phyloP scores from a whole-genome alignment of 441 rosid genomes.

The Jatropha multifida region DNA sequence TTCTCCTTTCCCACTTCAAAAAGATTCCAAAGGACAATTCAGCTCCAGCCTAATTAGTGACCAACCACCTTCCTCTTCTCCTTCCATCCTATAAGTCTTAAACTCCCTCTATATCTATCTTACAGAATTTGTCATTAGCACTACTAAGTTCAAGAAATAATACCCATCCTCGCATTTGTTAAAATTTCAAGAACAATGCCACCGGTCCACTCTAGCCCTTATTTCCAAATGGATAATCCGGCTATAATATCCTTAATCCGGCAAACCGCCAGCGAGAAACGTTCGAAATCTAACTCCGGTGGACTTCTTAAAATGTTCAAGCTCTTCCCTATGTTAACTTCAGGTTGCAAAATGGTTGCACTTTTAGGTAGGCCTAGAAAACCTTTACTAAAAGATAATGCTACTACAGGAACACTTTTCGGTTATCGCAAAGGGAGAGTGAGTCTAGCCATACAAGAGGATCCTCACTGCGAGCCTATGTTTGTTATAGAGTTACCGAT shows the following conservation, averaged over 20 bases:
- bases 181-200: slow-evolving; percentile 36
- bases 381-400: slow-evolving; percentile 70
- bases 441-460: slow-evolving; percentile 81
- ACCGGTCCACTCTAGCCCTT: slow-evolving; percentile 70
- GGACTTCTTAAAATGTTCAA: slow-evolving; percentile 85
- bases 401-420: slow-evolving; percentile 77
- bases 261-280: slow-evolving; percentile 47
- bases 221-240: slow-evolving; percentile 68
- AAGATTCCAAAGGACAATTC: slow-evolving; percentile 46
- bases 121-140: neutral
- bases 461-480: slow-evolving; percentile 72
- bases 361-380: slow-evolving; percentile 67
- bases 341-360: slow-evolving; percentile 95
- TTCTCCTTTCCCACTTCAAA: slow-evolving; percentile 32
- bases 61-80: slow-evolving; percentile 41
- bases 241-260: slow-evolving; percentile 65
- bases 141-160: neutral
- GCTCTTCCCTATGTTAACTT: slow-evolving; percentile 88
- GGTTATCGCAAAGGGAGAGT: slow-evolving; percentile 84
- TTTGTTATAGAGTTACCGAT: slow-evolving; percentile 87
- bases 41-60: slow-evolving; percentile 21
- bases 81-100: neutral
- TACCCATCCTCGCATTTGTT: no score
- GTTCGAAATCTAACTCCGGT: slow-evolving; percentile 48
- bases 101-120: slow-evolving; percentile 21